Evolutionary conservation across 2,329 filamentous ascomycete species (phyloP), one percentile per base, ranked within the genome.

Genomic region (Paecilomyces variotii): DNA sequence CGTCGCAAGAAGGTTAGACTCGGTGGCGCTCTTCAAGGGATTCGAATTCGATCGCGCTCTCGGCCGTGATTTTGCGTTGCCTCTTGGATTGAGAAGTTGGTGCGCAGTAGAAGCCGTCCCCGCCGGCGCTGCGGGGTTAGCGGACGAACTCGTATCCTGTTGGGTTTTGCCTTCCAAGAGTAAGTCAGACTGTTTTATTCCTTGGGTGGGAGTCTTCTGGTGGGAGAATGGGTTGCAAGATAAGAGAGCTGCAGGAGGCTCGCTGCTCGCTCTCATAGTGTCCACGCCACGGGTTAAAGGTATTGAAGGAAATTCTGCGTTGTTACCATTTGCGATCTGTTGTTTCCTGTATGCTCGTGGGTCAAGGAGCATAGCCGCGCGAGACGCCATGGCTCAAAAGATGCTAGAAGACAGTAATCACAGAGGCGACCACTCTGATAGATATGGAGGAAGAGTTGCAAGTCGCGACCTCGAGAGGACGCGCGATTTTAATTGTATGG

Each of bases 311-410:
- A 54, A 52, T 51, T 59, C 39, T 55, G 61, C 49, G 59, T 57
- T 51, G 53, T 67, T 70, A 76, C 74, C 73, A 65, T 72, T 72
- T 9, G 65, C 63, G n/a, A 34, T 54, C 34, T 59, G 53, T 35
- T 71, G 70, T 60, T 72, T 74, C 60, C 68, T 77, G 59, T 74
- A 71, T 32, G 68, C 69, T 63, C 75, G 75, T 14, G 77, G 76
- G 62, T 79, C 71, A 58, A 79, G 65, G 30, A 79, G 70, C 69
- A 77, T 70, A 50, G 73, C 74, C 34, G 77, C 73, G 56, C 73
- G 69, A 34, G 72, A 72, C 50, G 72, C 72, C 74, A 76, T 76
- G 57, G 35, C 12, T 45, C n/a, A n/a, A 19, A 14, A 9, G 39
- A 45, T 45, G n/a, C n/a, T 5, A 45, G 14, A 19, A 19, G 39